These are phyloP conservation scores for Paraphoma sp. DNA, from an alignment of 2,329 filamentous ascomycete genomes.

Conservation along the genomic window DNA sequence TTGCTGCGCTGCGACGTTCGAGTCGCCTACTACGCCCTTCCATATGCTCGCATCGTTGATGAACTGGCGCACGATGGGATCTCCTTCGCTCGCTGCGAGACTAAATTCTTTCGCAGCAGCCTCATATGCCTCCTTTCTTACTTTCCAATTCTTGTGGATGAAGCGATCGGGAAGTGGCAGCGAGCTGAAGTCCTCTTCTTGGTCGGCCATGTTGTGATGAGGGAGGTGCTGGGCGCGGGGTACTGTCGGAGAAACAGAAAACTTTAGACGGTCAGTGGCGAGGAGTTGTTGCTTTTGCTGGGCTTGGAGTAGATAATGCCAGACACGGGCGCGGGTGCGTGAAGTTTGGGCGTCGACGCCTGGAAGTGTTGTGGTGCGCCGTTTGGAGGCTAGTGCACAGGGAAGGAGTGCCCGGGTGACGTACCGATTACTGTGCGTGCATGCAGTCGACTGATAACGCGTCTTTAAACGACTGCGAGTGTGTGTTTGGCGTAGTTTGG, in stretches of 20 bases:
- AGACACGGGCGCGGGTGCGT: too few relatives aligned
- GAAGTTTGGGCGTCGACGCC: neutral
- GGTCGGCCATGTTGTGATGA: constrained; percentile 71
- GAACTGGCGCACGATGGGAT: constrained; percentile 87
- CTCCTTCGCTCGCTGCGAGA: constrained; percentile 80
- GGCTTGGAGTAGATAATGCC: too few relatives aligned
- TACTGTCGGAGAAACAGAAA: neutral
- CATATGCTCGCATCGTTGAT: constrained; percentile 82
- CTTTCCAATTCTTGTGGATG: constrained; percentile 96
- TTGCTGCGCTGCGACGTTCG: constrained; percentile 95
- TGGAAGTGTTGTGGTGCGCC: constrained; percentile 1
- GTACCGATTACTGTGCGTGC: constrained; percentile 3
- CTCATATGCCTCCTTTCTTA: constrained; percentile 93
- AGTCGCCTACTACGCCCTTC: constrained; percentile 92
- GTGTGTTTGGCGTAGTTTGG: neutral
- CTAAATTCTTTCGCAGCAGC: constrained; percentile 88
- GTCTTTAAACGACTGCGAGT: neutral
- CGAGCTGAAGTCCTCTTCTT: constrained; percentile 80
- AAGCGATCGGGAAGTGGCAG: constrained; percentile 82
- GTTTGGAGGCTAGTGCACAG: constrained; percentile 1
- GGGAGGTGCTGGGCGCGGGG: constrained; percentile 12
- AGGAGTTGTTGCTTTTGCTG: neutral
- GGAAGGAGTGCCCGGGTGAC: constrained; percentile 1
- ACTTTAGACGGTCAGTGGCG: constrained; percentile 11
- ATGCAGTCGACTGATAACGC: neutral